Percentiles rank a stretch among this genome's conserved stretches.
Conservation (phyloP, 2,329 filamentous ascomycete species). For the Cercospora sp. region DNA sequence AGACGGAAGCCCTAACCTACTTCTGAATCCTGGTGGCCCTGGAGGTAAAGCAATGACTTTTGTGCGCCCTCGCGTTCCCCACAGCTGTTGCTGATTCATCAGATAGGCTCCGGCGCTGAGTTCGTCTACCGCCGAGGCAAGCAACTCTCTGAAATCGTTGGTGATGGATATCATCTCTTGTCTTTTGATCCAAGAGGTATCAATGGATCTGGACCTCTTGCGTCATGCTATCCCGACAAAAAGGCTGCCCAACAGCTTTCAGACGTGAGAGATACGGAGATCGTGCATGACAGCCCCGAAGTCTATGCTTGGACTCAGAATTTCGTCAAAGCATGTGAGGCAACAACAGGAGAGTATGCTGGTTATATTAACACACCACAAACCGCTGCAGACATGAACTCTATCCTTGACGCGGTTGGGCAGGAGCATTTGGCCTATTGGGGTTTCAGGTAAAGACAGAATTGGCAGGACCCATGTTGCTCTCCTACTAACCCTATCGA, state of each 20-base stretch:
- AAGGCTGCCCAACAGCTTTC: conserved; percentile 16
- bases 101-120: conserved; percentile 24
- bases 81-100: not conserved
- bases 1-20: conserved; percentile 20
- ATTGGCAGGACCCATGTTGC: too few relatives aligned
- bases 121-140: conserved; percentile 28
- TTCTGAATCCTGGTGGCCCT: conserved; percentile 25
- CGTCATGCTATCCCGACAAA: conserved; percentile 25
- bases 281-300: conserved; percentile 27
- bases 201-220: conserved; percentile 25
- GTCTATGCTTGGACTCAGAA: conserved; percentile 27
- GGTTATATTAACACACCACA: conserved; percentile 30
- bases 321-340: conserved; percentile 24
- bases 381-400: conserved; percentile 31
- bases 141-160: conserved; percentile 28
- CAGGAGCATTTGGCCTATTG: conserved; percentile 42
- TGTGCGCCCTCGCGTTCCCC: not conserved
- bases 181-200: conserved; percentile 29
- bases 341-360: conserved; percentile 27
- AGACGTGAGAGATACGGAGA: conserved; percentile 17
- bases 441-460: conserved; percentile 35
- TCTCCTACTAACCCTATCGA: not conserved
- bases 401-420: conserved; percentile 27
- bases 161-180: conserved; percentile 27
- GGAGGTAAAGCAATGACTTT: not conserved